phyloP scores from a whole-genome alignment of 257 asterid species.

The Forsythia viridissima region DNA sequence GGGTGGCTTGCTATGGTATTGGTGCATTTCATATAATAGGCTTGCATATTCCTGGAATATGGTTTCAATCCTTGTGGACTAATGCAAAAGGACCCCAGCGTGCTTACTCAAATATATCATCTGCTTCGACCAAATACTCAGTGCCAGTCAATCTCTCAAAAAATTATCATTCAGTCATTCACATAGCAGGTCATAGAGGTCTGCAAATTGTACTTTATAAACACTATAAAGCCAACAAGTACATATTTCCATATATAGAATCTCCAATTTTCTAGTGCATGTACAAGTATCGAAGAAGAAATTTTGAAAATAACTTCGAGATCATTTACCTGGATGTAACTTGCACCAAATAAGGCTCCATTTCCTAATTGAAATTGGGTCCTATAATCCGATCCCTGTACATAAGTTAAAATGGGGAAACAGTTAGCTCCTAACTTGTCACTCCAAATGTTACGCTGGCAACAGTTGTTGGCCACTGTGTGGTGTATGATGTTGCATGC shows the following conservation, averaged over 20 bases:
- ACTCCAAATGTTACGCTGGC: slow-evolving; percentile 14
- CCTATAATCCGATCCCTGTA: slow-evolving; percentile 87
- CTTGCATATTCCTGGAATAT: background rate
- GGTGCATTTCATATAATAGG: background rate
- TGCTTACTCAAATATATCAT: background rate
- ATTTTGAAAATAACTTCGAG: background rate
- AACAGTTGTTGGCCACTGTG: background rate
- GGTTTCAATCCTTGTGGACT: background rate
- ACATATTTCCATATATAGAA: background rate
- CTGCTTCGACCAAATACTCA: background rate
- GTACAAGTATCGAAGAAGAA: background rate
- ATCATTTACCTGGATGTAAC: slow-evolving; percentile 83
- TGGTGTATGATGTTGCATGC: slow-evolving; percentile 5
- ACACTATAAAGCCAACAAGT: background rate
- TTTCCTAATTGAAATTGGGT: slow-evolving; percentile 81
- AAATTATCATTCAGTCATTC: background rate
- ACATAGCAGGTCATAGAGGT: background rate
- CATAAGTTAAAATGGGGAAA: slow-evolving; percentile 20
- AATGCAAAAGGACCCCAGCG: background rate
- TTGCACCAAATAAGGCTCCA: slow-evolving; percentile 89
- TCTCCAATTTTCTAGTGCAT: background rate
- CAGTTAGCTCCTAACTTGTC: slow-evolving; percentile 24
- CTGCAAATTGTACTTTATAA: background rate
- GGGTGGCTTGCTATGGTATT: background rate
- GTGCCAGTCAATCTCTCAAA: background rate